A percentile compares a stretch with the other conserved stretches of the same genome.
Conservation (phyloP, 495 filamentous ascomycete species). For the Pseudotulostoma volvatum region DNA sequence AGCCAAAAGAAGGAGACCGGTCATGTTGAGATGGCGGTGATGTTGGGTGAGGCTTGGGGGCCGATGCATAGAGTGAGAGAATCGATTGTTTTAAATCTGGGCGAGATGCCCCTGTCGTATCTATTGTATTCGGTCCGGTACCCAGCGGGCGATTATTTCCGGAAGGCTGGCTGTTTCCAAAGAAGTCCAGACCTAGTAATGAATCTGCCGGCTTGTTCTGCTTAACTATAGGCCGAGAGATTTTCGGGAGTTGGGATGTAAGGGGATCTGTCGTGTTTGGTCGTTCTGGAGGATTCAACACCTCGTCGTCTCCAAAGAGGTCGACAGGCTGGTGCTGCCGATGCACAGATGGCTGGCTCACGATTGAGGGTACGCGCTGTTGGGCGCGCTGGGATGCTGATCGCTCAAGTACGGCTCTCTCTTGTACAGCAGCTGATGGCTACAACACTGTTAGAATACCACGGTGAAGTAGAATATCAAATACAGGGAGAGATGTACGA, state of each 20-base stretch:
- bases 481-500: slow-evolving; percentile 36
- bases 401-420: slow-evolving; percentile 52
- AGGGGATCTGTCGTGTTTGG: slow-evolving; percentile 50
- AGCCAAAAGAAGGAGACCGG: slow-evolving; percentile 50
- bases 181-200: slow-evolving; percentile 82
- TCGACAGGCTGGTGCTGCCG: slow-evolving; percentile 35
- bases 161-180: slow-evolving; percentile 51
- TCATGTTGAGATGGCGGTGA: slow-evolving; percentile 36
- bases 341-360: slow-evolving; percentile 26
- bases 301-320: slow-evolving; percentile 43
- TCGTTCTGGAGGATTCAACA: slow-evolving; percentile 42
- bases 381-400: slow-evolving; percentile 34
- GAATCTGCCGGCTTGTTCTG: slow-evolving; percentile 64
- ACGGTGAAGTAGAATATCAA: not conserved
- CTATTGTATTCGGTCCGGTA: slow-evolving; percentile 43
- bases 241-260: slow-evolving; percentile 40
- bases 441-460: slow-evolving; percentile 10
- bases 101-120: slow-evolving; percentile 47
- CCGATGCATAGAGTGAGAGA: slow-evolving; percentile 81
- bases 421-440: slow-evolving; percentile 58
- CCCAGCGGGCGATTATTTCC: slow-evolving; percentile 54
- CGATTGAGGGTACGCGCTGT: slow-evolving; percentile 16
- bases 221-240: slow-evolving; percentile 47
- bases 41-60: slow-evolving; percentile 41
- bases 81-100: slow-evolving; percentile 97